Conservation (phyloP, 345 rosid genomes). For the Corchorus olitorius region DNA sequence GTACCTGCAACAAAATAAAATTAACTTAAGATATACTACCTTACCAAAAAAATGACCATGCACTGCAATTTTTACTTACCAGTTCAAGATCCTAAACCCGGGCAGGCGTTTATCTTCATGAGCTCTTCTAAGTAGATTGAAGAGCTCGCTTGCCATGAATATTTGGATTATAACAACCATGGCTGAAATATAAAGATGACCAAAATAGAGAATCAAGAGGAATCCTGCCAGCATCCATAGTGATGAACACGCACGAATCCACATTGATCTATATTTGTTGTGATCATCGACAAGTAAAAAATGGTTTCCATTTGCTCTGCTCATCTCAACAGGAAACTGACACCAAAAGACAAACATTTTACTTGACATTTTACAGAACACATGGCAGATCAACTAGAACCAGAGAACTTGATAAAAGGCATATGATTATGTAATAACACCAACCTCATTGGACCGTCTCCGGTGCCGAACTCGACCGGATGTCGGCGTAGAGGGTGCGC, state of each 20-base stretch:
- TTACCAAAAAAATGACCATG: not conserved
- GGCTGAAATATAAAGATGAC: slow-evolving; percentile 87
- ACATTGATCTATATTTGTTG: slow-evolving; percentile 73
- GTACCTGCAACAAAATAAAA: slow-evolving; percentile 43
- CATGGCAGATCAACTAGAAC: not conserved
- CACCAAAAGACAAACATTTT: not conserved
- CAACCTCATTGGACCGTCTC: slow-evolving; percentile 44
- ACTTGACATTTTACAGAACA: not conserved
- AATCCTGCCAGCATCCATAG: slow-evolving; percentile 90
- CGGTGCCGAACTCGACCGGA: slow-evolving; percentile 38
- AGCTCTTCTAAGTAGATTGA: slow-evolving; percentile 75
- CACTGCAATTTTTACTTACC: slow-evolving; percentile 36
- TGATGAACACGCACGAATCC: slow-evolving; percentile 75
- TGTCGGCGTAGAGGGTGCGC: slow-evolving; percentile 19
- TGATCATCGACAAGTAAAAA: slow-evolving; percentile 64
- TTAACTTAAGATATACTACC: not conserved
- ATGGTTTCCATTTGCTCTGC: slow-evolving; percentile 60
- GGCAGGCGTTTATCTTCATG: slow-evolving; percentile 81
- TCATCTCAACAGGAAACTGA: slow-evolving; percentile 42
- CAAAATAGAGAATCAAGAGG: slow-evolving; percentile 73
- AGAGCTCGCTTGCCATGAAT: slow-evolving; percentile 88
- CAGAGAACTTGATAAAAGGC: not conserved
- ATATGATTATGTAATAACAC: not conserved
- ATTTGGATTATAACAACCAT: slow-evolving; percentile 89
- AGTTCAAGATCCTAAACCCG: slow-evolving; percentile 81